Conservation (phyloP, 768 basidiomycete genomes). For the Mycena capillaripes region DNA sequence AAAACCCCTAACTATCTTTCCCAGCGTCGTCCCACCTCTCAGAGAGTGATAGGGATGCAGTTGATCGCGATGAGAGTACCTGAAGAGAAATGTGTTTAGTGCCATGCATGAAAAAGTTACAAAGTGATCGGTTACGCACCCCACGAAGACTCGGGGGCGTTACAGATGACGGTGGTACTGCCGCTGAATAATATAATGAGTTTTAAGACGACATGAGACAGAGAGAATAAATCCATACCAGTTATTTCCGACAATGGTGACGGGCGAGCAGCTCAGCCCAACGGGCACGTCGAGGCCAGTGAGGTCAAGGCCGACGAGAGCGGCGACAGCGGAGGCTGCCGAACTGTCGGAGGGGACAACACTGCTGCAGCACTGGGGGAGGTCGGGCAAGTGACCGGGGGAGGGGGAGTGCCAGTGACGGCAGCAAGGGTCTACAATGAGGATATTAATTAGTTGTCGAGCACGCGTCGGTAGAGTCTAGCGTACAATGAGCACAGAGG, state of each 20-base stretch:
- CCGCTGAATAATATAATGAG: not conserved
- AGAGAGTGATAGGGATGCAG: not conserved
- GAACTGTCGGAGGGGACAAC: not conserved
- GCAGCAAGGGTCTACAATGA: not conserved
- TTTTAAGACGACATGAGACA: not conserved
- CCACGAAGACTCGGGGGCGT: not conserved
- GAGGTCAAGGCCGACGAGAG: no score
- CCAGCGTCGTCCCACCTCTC: not conserved
- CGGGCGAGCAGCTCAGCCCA: no score
- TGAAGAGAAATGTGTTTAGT: not conserved
- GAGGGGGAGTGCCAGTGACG: not conserved
- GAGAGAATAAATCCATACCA: not conserved
- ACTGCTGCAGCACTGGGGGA: not conserved
- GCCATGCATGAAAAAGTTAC: not conserved
- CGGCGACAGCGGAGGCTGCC: not conserved
- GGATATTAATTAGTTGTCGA: not conserved
- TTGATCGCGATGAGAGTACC: no score
- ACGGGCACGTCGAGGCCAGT: no score
- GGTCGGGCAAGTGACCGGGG: not conserved
- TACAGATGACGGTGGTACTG: not conserved
- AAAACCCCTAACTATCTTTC: no score
- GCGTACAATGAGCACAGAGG: no score
- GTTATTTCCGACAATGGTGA: no score
- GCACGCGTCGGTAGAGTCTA: no score
- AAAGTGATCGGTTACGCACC: not conserved